Evolutionary conservation across 2,329 filamentous ascomycete species (phyloP).

Genomic region (Phoma sp.): DNA sequence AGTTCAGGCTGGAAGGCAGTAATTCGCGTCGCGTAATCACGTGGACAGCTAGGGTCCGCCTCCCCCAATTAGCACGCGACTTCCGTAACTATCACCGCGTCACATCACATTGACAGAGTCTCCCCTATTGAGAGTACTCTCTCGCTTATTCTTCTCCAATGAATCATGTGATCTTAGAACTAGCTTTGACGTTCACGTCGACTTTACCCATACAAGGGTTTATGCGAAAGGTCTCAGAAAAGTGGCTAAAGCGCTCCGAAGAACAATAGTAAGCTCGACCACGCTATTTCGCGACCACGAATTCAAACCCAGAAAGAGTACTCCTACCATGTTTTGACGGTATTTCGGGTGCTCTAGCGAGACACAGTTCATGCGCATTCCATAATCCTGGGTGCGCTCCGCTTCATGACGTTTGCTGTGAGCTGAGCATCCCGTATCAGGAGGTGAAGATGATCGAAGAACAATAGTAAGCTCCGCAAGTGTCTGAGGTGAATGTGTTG

Average conservation of each 20-base stretch:
- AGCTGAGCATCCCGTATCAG: conserved; percentile 3
- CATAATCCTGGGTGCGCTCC: conserved; percentile 5
- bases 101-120: too few species aligned
- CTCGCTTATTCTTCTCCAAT: too few species aligned
- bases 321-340: conserved; percentile 2
- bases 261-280: conserved; percentile 48
- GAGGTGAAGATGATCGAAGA: conserved; percentile 21
- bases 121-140: too few species aligned
- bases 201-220: not conserved
- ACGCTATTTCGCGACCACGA: conserved; percentile 20
- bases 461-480: conserved; percentile 31
- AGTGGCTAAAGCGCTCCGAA: conserved; percentile 20
- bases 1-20: not conserved
- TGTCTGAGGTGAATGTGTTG: conserved; percentile 22
- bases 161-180: not conserved
- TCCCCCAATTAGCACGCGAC: too few species aligned
- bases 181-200: too few species aligned
- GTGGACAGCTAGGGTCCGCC: too few species aligned
- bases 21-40: conserved; percentile 16
- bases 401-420: conserved; percentile 3
- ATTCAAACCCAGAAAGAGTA: conserved; percentile 22
- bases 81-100: too few species aligned
- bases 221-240: conserved; percentile 24
- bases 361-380: conserved; percentile 18
- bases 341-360: conserved; percentile 12